Conservation (phyloP, 331 rosid species). For the Stylosanthes scabra region DNA sequence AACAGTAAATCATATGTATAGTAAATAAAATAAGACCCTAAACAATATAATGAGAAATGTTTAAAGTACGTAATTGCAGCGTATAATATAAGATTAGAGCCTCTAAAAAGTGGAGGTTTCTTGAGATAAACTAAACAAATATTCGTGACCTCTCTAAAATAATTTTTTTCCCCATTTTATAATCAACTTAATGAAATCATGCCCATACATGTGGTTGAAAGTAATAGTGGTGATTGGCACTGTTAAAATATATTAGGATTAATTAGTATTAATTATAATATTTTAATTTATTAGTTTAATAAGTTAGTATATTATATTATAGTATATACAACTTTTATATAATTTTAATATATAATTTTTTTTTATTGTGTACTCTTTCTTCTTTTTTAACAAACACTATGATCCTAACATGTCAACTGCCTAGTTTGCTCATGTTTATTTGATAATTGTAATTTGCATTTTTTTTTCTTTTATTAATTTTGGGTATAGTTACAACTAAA, state of each 20-base stretch:
- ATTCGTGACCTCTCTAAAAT: slow-evolving; percentile 1
- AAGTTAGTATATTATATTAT: too few relatives aligned
- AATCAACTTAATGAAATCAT: slow-evolving; percentile 23
- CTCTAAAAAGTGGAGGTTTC: not conserved
- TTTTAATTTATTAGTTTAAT: too few relatives aligned
- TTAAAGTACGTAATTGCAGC: not conserved
- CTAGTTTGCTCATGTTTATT: slow-evolving; percentile 6
- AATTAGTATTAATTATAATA: too few relatives aligned
- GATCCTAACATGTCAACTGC: slow-evolving; percentile 46
- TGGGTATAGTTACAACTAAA: not conserved
- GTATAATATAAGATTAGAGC: slow-evolving; percentile 27
- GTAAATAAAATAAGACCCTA: not conserved
- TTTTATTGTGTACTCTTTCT: too few relatives aligned
- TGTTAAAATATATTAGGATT: too few relatives aligned
- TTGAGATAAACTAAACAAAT: slow-evolving; percentile 31
- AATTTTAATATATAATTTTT: too few relatives aligned
- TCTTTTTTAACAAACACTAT: too few relatives aligned
- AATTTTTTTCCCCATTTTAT: not conserved
- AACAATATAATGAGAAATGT: not conserved
- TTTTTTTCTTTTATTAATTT: too few relatives aligned
- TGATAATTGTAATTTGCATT: not conserved
- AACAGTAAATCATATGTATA: too few relatives aligned
- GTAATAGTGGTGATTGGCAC: slow-evolving; percentile 3
- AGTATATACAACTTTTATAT: too few relatives aligned
- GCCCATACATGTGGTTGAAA: slow-evolving; percentile 27